Evolutionary conservation across 177 flowering plant genomes (phyloP).

Genomic region (Vitis hybrid): DNA sequence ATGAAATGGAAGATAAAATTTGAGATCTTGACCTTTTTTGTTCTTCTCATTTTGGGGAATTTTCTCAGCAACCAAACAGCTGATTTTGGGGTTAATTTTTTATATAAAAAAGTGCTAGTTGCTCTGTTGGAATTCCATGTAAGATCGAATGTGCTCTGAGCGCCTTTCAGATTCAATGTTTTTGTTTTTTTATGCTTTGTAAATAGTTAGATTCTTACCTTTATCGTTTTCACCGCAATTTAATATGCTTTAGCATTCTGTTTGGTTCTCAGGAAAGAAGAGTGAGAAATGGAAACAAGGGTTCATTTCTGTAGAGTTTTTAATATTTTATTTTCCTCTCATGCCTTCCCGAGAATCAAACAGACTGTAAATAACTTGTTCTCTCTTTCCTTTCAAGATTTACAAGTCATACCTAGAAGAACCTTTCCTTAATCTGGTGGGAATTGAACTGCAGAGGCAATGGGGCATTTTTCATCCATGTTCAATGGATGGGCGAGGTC

Average conservation of each 20-base stretch:
- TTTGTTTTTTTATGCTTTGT: constrained; percentile 15
- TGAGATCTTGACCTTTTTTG: no score
- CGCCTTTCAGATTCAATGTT: constrained; percentile 8
- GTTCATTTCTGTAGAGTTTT: neutral
- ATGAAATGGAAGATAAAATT: no score
- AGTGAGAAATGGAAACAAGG: neutral
- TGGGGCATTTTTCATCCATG: constrained; percentile 73
- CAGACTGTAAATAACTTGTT: neutral
- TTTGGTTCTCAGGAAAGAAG: constrained; percentile 9
- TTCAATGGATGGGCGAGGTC: constrained; percentile 65
- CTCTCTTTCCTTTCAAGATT: neutral
- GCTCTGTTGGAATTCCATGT: constrained; percentile 33
- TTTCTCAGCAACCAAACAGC: constrained; percentile 16
- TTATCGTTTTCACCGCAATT: constrained; percentile 18
- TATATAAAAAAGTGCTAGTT: neutral
- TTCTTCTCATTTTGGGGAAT: neutral
- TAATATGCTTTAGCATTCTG: constrained; percentile 6
- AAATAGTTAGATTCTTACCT: constrained; percentile 18
- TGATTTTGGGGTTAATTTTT: neutral
- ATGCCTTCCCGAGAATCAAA: neutral
- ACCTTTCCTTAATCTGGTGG: neutral
- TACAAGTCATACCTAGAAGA: neutral
- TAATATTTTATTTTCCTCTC: constrained; percentile 1
- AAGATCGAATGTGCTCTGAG: constrained; percentile 27
- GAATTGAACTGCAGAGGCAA: constrained; percentile 25